Evolutionary conservation across 2,329 filamentous ascomycete species (phyloP), one percentile per base, ranked within the genome.

Genomic region (Incumbomyces lentus): DNA sequence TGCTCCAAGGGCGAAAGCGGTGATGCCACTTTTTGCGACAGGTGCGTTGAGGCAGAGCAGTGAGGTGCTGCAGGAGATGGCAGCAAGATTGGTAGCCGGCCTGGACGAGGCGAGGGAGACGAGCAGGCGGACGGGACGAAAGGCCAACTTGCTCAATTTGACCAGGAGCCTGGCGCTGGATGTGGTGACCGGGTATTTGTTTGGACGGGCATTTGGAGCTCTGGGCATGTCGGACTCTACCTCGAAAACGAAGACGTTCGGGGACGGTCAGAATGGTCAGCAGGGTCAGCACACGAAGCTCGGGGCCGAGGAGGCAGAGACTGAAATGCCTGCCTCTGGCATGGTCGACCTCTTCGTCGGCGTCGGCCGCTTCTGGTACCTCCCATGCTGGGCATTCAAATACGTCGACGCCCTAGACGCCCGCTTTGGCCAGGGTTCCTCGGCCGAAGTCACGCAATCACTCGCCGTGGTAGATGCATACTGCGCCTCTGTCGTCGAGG

Each of bases 341-440:
- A 77, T 77, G 54, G 73, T 79, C 11, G 70, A 78, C 55, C 64
- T 69, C 2, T 73, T 75, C 52, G 74, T 78, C 2, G 72, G 69
- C 3, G 69, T 76, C 6, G 73, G 73, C 0, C 62, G 72, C 2
- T 75, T 77, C 55, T 76, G 74, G 56, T 75, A 75, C 52, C 56
- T 78, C 1, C 71, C 71, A 1, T 68, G 62, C 18, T 56, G 50
- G 11, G 56, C 62, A 44, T 62, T 51, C 53, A 48, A 53, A 31
- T 40, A 46, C 39, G 45, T 60, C 11, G 49, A 53, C 17, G 53
- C 44, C 26, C 41, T 48, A 13, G 50, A 55, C 38, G 49, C 46
- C 4, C 57, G 55, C 54, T 52, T 52, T 43, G 52, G 52, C 22
- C 37, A 50, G 3, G 48, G 40, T 5, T 33, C 26, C 18, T 14